Evolutionary conservation across 768 basidiomycete genomes (phyloP).

Genomic region (Myochromella boudieri): DNA sequence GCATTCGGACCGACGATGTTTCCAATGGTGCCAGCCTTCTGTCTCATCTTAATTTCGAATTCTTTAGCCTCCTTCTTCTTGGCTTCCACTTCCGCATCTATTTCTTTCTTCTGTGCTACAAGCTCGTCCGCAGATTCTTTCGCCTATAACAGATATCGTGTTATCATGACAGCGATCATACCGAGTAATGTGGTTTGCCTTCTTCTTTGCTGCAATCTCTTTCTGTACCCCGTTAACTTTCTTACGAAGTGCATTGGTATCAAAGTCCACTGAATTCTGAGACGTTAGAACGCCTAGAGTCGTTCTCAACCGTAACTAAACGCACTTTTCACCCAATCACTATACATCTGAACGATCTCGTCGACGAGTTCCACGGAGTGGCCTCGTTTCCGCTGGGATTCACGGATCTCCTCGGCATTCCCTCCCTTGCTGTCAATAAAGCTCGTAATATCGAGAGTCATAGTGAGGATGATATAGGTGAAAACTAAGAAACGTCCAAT

Average conservation of each 20-base stretch:
- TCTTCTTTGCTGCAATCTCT: conserved; percentile 91
- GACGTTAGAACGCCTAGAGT: conserved; percentile 4
- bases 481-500: background rate
- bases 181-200: conserved; percentile 44
- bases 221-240: conserved; percentile 91
- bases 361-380: conserved; percentile 91
- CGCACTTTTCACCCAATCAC: conserved; percentile 93
- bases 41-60: conserved; percentile 74
- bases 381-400: conserved; percentile 90
- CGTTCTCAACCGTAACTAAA: conserved; percentile 18
- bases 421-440: conserved; percentile 92
- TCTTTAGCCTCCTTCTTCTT: conserved; percentile 78
- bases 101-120: conserved; percentile 76
- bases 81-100: conserved; percentile 78
- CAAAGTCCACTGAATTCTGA: conserved; percentile 72
- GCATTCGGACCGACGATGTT: conserved; percentile 90
- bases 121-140: conserved; percentile 91
- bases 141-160: conserved; percentile 47
- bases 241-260: conserved; percentile 74
- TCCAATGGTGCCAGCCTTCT: conserved; percentile 79
- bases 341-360: conserved; percentile 89
- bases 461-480: conserved; percentile 27
- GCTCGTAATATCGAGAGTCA: conserved; percentile 80
- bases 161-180: background rate
- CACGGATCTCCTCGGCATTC: conserved; percentile 84